Conservation (phyloP, 306 rosid species). For the Alnus rubra region DNA sequence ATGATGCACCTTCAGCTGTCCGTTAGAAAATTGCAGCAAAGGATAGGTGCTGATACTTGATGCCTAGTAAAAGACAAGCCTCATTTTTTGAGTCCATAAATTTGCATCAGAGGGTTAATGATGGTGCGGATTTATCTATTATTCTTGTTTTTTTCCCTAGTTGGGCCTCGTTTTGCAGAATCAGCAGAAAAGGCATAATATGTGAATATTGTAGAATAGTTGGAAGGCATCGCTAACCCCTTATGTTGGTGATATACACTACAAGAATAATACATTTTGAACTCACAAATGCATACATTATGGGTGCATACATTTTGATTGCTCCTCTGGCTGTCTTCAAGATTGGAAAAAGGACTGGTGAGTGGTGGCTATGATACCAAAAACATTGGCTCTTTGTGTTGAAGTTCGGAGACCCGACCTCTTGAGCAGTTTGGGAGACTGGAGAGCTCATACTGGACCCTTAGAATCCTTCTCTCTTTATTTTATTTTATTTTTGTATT, state of each 20-base stretch:
- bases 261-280: no score
- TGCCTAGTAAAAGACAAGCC: not conserved
- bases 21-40: conserved; percentile 4
- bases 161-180: conserved; percentile 1
- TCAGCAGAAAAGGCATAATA: not conserved
- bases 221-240: not conserved
- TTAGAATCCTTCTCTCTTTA: not conserved
- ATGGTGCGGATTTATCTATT: not conserved
- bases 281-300: no score
- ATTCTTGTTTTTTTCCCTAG: not conserved
- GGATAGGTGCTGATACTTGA: not conserved
- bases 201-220: not conserved
- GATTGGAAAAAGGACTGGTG: not conserved
- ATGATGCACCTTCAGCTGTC: conserved; percentile 51
- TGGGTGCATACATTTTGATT: not conserved
- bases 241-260: not conserved
- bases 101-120: not conserved
- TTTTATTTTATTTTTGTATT: not conserved
- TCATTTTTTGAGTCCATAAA: not conserved
- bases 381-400: not conserved
- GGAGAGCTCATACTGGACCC: not conserved
- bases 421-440: not conserved
- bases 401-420: not conserved
- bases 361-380: not conserved
- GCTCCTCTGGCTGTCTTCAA: not conserved